Percentiles rank a stretch among this genome's conserved stretches.
Conservation (phyloP, 441 rosid species). For the Lepidium campestre region DNA sequence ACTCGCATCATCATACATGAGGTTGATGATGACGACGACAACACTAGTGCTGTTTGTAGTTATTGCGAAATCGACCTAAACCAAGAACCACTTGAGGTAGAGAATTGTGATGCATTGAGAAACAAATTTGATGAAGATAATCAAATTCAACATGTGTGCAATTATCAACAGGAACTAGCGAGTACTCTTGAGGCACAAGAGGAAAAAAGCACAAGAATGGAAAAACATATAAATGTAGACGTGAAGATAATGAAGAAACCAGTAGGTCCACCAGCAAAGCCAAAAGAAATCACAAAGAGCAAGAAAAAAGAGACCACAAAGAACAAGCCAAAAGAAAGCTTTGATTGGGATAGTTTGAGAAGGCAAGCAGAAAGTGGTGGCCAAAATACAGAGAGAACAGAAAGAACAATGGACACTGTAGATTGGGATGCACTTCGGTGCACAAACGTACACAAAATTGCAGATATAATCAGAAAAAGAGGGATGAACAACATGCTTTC, state of each 20-base stretch:
- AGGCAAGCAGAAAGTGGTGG: slow-evolving; percentile 32
- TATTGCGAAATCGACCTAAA: slow-evolving; percentile 19
- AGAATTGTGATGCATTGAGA: slow-evolving; percentile 19
- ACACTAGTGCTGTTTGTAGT: slow-evolving; percentile 40
- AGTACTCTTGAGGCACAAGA: slow-evolving; percentile 13
- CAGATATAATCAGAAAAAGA: slow-evolving; percentile 41
- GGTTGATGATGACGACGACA: slow-evolving; percentile 41
- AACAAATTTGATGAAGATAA: slow-evolving; percentile 33
- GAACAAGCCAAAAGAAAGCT: slow-evolving; percentile 35
- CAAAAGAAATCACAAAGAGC: neutral
- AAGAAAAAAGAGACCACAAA: slow-evolving; percentile 31
- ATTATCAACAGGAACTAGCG: slow-evolving; percentile 17
- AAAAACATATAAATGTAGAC: neutral
- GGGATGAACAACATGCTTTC: slow-evolving; percentile 65
- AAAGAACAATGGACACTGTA: slow-evolving; percentile 43
- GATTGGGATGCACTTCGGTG: slow-evolving; percentile 58
- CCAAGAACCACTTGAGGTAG: slow-evolving; percentile 24
- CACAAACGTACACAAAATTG: slow-evolving; percentile 41
- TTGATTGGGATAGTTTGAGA: slow-evolving; percentile 57
- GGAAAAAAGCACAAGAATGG: slow-evolving; percentile 24
- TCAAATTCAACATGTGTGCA: slow-evolving; percentile 25
- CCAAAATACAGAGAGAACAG: slow-evolving; percentile 35
- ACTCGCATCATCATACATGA: slow-evolving; percentile 39
- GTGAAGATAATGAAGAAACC: slow-evolving; percentile 19
- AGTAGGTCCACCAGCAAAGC: neutral